These are phyloP conservation scores for Basidiobolus meristosporus DNA, from an alignment of 371 early-diverging fungal genomes.

Conservation along the genomic window DNA sequence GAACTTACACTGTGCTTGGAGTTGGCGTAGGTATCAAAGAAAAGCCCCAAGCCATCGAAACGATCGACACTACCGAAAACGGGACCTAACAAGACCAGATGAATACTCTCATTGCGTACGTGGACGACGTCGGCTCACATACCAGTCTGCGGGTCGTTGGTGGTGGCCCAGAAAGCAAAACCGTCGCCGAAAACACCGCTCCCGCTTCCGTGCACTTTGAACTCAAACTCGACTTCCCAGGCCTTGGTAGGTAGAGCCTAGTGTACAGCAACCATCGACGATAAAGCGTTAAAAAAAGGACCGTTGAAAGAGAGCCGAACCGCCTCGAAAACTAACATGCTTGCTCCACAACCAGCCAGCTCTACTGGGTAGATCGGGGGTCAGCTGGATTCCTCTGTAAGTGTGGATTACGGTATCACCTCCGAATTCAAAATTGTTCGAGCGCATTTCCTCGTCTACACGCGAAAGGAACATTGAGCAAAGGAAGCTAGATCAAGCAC, in stretches of 20 bases:
- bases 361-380: slow-evolving; percentile 58
- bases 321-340: slow-evolving; percentile 18
- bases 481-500: no score
- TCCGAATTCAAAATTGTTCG: no score
- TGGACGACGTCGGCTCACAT: neutral
- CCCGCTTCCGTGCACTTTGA: slow-evolving; percentile 55
- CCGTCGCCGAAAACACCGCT: slow-evolving; percentile 62
- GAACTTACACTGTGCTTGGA: slow-evolving; percentile 46
- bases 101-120: neutral
- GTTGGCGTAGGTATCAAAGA: slow-evolving; percentile 93
- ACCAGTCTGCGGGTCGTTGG: slow-evolving; percentile 25
- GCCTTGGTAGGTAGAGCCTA: slow-evolving; percentile 43
- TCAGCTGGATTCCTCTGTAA: slow-evolving; percentile 57
- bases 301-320: neutral
- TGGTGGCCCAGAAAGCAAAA: slow-evolving; percentile 77
- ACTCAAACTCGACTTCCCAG: slow-evolving; percentile 86
- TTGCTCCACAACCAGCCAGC: slow-evolving; percentile 74
- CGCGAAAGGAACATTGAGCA: no score
- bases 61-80: slow-evolving; percentile 85
- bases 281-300: no score
- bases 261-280: neutral
- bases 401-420: slow-evolving; percentile 51
- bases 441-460: no score
- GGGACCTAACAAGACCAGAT: slow-evolving; percentile 23
- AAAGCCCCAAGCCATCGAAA: slow-evolving; percentile 82